Conservation (phyloP, 106 monocot genomes). For the Allium fistulosum region DNA sequence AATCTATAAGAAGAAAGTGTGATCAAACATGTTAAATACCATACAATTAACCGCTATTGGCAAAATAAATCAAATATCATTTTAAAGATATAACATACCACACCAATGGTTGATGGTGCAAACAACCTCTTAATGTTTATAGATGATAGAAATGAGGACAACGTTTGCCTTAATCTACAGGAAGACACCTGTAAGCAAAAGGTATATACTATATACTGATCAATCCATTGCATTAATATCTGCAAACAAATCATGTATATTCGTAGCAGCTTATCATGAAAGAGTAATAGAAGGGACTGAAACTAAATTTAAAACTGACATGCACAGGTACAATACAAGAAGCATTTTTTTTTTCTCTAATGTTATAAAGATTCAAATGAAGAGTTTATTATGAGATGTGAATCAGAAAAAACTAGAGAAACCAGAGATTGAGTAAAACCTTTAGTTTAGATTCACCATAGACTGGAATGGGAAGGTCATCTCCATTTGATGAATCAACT, state of each 20-base stretch:
- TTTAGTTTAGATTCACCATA: slow-evolving; percentile 3
- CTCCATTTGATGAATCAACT: slow-evolving; percentile 3
- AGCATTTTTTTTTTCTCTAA: background rate
- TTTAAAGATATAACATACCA: slow-evolving; percentile 4
- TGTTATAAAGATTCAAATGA: background rate
- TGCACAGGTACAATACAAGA: background rate
- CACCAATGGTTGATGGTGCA: slow-evolving; percentile 13
- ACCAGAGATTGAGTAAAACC: slow-evolving; percentile 1
- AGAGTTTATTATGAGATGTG: background rate
- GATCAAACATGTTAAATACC: background rate
- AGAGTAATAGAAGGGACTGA: background rate
- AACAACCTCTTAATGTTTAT: slow-evolving; percentile 12
- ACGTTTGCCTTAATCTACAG: background rate
- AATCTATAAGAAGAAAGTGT: slow-evolving; percentile 31
- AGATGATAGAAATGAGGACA: background rate
- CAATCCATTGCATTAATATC: background rate
- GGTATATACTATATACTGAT: background rate
- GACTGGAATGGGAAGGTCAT: slow-evolving; percentile 1
- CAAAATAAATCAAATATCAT: background rate
- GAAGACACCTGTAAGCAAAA: background rate
- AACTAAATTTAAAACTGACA: background rate
- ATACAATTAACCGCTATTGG: no score
- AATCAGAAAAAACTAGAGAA: background rate
- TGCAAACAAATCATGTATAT: no score
- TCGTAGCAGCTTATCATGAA: background rate